Percentiles rank a stretch among this genome's conserved stretches.
Evolutionary conservation across 345 rosid species (phyloP).

Genomic region (Ceriops zippeliana): DNA sequence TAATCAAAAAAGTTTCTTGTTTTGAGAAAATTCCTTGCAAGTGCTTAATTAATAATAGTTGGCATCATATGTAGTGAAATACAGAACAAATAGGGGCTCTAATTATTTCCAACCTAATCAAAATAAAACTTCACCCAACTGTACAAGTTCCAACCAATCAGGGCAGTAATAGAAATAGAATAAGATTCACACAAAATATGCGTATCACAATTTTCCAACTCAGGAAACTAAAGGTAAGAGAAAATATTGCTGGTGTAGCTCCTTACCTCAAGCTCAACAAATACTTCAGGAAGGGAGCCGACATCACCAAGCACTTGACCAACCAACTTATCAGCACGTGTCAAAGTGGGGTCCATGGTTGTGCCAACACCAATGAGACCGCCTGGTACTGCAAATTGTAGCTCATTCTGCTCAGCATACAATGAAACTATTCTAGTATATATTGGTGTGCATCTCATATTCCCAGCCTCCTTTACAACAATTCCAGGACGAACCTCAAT

Average conservation of each 20-base stretch:
- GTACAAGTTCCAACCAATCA: too few species aligned
- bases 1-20: too few species aligned
- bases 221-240: too few species aligned
- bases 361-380: conserved; percentile 97
- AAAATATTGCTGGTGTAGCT: not conserved
- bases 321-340: conserved; percentile 91
- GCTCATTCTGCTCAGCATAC: conserved; percentile 89
- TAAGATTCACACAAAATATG: too few species aligned
- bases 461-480: conserved; percentile 71
- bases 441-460: conserved; percentile 86
- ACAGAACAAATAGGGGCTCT: too few species aligned
- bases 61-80: not conserved
- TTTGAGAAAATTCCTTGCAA: not conserved
- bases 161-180: too few species aligned
- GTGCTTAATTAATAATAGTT: too few species aligned
- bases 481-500: conserved; percentile 95
- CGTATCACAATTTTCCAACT: too few species aligned
- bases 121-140: too few species aligned
- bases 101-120: too few species aligned
- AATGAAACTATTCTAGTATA: conserved; percentile 79
- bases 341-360: conserved; percentile 96
- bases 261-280: conserved; percentile 84
- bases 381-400: conserved; percentile 98
- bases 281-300: conserved; percentile 90
- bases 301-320: conserved; percentile 99